Evolutionary conservation across 1,284 basidiomycete genomes (phyloP), one percentile per base, ranked within the genome.

Genomic region (Bondarzewia mesenterica): DNA sequence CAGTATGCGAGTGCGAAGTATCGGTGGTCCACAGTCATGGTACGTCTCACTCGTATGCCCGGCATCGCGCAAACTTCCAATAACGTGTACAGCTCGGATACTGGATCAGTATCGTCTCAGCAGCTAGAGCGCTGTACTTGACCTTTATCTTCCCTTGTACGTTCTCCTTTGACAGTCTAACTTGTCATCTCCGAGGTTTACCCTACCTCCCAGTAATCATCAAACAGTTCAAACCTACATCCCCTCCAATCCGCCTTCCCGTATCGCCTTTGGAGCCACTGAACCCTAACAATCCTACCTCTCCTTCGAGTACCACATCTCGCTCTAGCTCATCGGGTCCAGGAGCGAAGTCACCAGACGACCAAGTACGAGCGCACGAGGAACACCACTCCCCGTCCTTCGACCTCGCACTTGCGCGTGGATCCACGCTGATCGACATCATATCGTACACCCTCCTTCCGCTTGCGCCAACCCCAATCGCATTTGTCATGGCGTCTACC

Each of bases 11-110:
- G 78, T 10, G 72, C 72, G 5, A 71, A 66, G 1, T 92, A 85
- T 59, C 74, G 75, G 0, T 93, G 89, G 90, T 74, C 69, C 14
- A 74, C 86, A 4, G 78, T 86, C 61, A 71, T 73, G 59, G 86
- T 88, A 54, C 53, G 75, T 18, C 10, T 18, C 6, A 12, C 16
- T 22, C 23, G 16, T 22, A 7, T 15, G 26, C 15, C 15, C 8
- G 29, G 29, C 10, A 12, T 32, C 29, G n/a, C n/a, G 29, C 29
- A 32, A 21, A 18, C 18, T 14, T 18, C 20, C 18, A 16, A 7
- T 21, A 5, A 8, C 15, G 8, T 41, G 18, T 46, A 14, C 54
- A 92, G 85, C 65, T 89, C 14, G 89, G 88, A 5, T 90, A 90
- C 55, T 91, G 76, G 69, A 63, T 92, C 42, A 86, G 80, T 48